A percentile compares a stretch with the other conserved stretches of the same genome.
Evolutionary conservation across 2,329 filamentous ascomycete species (phyloP).

Genomic region (Ceratocystiopsis brevicomis): DNA sequence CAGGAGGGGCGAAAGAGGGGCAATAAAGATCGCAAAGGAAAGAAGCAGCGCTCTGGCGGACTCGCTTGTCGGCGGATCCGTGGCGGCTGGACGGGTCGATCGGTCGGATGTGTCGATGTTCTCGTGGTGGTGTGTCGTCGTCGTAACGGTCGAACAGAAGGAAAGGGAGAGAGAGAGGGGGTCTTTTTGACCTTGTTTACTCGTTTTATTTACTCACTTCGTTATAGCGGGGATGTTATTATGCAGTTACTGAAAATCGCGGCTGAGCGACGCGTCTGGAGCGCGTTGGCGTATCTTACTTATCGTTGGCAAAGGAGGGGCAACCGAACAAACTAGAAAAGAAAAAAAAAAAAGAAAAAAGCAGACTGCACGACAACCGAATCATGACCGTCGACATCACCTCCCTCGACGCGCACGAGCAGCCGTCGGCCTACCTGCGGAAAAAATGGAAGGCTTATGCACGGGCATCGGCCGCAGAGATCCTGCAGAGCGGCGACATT

Average conservation of each 20-base stretch:
- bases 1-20: too few species aligned
- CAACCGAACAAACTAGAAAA: not conserved
- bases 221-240: not conserved
- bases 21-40: too few species aligned
- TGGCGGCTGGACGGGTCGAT: too few species aligned
- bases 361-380: not conserved
- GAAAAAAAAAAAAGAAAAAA: not conserved
- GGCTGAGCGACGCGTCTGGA: not conserved
- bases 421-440: slow-evolving; percentile 52
- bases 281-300: not conserved
- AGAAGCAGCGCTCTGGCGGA: too few species aligned
- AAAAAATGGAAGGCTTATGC: slow-evolving; percentile 58
- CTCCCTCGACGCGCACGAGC: slow-evolving; percentile 55
- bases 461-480: slow-evolving; percentile 32
- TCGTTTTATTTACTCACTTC: slow-evolving; percentile 1
- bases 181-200: slow-evolving; percentile 1
- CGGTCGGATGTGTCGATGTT: not conserved
- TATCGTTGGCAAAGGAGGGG: not conserved
- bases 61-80: too few species aligned
- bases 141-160: not conserved
- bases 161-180: not conserved
- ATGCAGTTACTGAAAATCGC: not conserved
- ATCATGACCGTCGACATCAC: slow-evolving; percentile 24
- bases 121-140: slow-evolving; percentile 1
- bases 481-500: slow-evolving; percentile 36